Evolutionary conservation across 1,284 basidiomycete species (phyloP).

Genomic region (Xerocomus minutiporus): DNA sequence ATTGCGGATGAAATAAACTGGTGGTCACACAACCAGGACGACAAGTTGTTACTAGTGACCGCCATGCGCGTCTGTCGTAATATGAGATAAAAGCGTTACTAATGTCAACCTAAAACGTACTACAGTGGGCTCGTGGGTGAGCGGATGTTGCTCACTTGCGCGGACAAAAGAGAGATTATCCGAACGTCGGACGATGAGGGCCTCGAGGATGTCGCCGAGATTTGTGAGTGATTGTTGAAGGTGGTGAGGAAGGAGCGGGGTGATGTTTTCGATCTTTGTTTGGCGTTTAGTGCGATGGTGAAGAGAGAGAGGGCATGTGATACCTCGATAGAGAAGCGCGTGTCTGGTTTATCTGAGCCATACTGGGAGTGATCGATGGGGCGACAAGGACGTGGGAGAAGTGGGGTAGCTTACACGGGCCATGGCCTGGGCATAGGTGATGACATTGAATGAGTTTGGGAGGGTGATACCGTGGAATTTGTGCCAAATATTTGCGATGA

Average conservation of each 20-base stretch:
- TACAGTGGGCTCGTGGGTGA: constrained; percentile 30
- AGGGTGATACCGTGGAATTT: constrained; percentile 56
- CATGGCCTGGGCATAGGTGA: constrained; percentile 87
- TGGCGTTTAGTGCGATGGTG: constrained; percentile 14
- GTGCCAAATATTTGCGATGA: constrained; percentile 75
- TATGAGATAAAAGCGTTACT: constrained; percentile 10
- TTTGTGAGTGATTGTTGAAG: constrained; percentile 36
- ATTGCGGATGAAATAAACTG: constrained; percentile 27
- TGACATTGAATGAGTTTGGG: constrained; percentile 62
- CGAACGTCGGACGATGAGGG: constrained; percentile 45
- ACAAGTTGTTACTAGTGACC: constrained; percentile 40
- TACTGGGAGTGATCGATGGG: constrained; percentile 46
- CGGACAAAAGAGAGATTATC: constrained; percentile 37
- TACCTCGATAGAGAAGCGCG: constrained; percentile 82
- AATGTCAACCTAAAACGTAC: constrained; percentile 28
- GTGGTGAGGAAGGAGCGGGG: constrained; percentile 39
- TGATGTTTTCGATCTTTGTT: constrained; percentile 50
- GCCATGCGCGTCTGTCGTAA: constrained; percentile 44
- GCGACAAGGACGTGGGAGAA: constrained; percentile 7
- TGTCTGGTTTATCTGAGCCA: constrained; percentile 95
- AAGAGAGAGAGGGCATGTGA: constrained; percentile 15
- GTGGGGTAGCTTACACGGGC: constrained; percentile 52
- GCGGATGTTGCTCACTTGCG: constrained; percentile 36
- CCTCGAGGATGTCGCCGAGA: constrained; percentile 49
- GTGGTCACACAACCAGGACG: constrained; percentile 43